Percentiles rank a stretch among this genome's conserved stretches.
Evolutionary conservation across 2,329 filamentous ascomycete genomes (phyloP).

Genomic region (Epichloe gansuensis): DNA sequence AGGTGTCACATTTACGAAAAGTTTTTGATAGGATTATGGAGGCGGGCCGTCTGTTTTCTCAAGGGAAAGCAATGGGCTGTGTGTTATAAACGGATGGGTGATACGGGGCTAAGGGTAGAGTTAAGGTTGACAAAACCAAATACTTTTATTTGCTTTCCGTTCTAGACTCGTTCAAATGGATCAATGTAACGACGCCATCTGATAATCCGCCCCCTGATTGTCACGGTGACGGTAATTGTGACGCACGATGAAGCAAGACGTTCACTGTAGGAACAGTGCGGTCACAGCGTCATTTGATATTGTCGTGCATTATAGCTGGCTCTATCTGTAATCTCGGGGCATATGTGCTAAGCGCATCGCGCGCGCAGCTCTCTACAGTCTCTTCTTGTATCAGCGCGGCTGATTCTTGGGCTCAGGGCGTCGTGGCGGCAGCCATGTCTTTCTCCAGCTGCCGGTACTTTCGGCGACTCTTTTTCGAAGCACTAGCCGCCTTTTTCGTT

Average conservation of each 20-base stretch:
- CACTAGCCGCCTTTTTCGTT: constrained; percentile 62
- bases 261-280: background rate
- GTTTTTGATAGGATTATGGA: constrained; percentile 43
- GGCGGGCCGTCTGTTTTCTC: constrained; percentile 36
- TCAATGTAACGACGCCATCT: constrained; percentile 2
- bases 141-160: constrained; percentile 31
- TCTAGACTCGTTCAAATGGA: constrained; percentile 19
- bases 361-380: background rate
- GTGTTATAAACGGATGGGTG: constrained; percentile 39
- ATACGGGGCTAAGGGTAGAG: constrained; percentile 37
- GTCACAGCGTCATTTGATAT: background rate
- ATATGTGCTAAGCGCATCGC: background rate
- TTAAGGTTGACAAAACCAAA: constrained; percentile 45
- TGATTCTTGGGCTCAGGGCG: background rate
- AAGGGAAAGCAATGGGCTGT: constrained; percentile 35
- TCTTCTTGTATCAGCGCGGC: background rate
- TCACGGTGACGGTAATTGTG: background rate
- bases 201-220: background rate
- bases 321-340: background rate
- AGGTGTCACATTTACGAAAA: constrained; percentile 46
- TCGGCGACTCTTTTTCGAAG: constrained; percentile 67
- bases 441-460: constrained; percentile 59
- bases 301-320: background rate
- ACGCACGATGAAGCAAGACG: background rate
- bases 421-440: constrained; percentile 22